phyloP scores from a whole-genome alignment of 805 yeast genomes.

The Schwanniomyces occidentalis region DNA sequence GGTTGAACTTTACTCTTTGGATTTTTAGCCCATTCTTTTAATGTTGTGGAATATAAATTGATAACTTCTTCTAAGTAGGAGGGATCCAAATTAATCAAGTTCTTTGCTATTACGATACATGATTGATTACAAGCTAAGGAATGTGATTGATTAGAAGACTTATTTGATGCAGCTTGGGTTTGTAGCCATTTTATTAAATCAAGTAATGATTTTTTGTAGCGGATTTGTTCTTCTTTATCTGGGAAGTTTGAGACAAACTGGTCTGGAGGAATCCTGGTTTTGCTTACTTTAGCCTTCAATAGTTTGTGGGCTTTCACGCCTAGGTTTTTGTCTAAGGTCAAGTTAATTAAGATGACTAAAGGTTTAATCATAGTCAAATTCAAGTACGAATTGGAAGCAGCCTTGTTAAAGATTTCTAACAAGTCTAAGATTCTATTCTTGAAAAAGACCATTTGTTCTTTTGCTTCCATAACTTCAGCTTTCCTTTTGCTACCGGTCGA shows the following conservation, averaged over 20 bases:
- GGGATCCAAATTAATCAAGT: slow-evolving; percentile 41
- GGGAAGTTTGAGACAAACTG: slow-evolving; percentile 18
- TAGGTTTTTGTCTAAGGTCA: slow-evolving; percentile 67
- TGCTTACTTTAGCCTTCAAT: slow-evolving; percentile 60
- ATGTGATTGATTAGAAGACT: slow-evolving; percentile 49
- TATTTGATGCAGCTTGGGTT: slow-evolving; percentile 35
- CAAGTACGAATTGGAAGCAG: slow-evolving; percentile 41
- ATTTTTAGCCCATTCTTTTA: slow-evolving; percentile 62
- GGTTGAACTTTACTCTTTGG: slow-evolving; percentile 50
- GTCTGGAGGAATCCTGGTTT: slow-evolving; percentile 34
- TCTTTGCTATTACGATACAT: slow-evolving; percentile 64
- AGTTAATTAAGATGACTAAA: slow-evolving; percentile 56
- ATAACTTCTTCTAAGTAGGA: slow-evolving; percentile 44
- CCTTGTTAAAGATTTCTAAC: slow-evolving; percentile 59
- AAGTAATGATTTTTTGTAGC: slow-evolving; percentile 21
- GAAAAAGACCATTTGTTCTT: slow-evolving; percentile 74
- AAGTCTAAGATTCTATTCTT: slow-evolving; percentile 79
- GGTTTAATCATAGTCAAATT: slow-evolving; percentile 52
- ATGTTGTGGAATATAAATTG: slow-evolving; percentile 53
- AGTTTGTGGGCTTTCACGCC: slow-evolving; percentile 77
- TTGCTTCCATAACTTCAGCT: slow-evolving; percentile 73
- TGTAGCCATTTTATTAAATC: slow-evolving; percentile 45
- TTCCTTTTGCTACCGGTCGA: slow-evolving; percentile 66
- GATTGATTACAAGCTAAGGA: slow-evolving; percentile 62
- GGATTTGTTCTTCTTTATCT: slow-evolving; percentile 13